Percentiles rank a stretch among this genome's conserved stretches.
Evolutionary conservation across 129 eudicot species (phyloP).

Genomic region (Flaveria robusta): DNA sequence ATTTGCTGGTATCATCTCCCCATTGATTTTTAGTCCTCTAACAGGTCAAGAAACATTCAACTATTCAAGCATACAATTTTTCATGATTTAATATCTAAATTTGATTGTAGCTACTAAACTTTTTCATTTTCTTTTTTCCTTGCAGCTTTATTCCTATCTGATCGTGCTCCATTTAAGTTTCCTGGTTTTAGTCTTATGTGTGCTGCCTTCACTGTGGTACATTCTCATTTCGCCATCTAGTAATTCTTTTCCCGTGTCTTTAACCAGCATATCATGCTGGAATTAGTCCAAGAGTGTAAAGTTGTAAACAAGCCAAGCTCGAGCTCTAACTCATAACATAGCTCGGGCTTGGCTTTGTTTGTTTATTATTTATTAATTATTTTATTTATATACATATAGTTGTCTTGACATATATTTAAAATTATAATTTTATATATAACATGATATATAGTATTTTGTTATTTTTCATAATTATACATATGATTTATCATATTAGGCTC

Average conservation of each 20-base stretch:
- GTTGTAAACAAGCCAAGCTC: background rate
- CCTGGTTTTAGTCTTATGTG: constrained; percentile 86
- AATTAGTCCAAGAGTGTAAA: background rate
- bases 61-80: background rate
- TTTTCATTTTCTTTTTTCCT: background rate
- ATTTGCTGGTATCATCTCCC: constrained; percentile 62
- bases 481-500: too few species aligned
- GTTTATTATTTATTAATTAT: too few species aligned
- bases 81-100: constrained; percentile 9
- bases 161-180: constrained; percentile 75
- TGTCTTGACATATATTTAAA: too few species aligned
- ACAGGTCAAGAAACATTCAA: constrained; percentile 53
- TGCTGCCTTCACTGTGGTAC: constrained; percentile 55
- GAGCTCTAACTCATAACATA: too few species aligned
- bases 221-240: background rate
- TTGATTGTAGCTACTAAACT: constrained; percentile 6
- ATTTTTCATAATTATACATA: too few species aligned
- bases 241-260: background rate
- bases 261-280: background rate
- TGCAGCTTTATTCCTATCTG: constrained; percentile 75
- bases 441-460: too few species aligned
- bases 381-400: too few species aligned
- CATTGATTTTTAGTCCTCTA: constrained; percentile 76
- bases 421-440: too few species aligned
- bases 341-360: too few species aligned